Percentiles rank a stretch among this genome's conserved stretches.
phyloP scores from a whole-genome alignment of 2,329 filamentous ascomycete species.

The Orbilia quercus region DNA sequence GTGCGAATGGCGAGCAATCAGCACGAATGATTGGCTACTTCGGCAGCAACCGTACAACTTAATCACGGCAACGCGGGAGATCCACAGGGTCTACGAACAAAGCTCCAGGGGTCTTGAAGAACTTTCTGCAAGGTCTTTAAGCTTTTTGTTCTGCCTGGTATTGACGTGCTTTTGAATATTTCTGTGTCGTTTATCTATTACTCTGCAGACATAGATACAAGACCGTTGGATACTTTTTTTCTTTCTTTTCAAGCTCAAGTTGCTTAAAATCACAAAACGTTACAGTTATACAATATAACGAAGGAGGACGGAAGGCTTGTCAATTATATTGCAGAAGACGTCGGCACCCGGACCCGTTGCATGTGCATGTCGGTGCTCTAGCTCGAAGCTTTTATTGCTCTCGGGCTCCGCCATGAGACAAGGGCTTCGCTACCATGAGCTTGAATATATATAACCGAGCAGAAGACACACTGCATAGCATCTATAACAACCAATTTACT shows the following conservation, averaged over 20 bases:
- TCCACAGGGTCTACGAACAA: not conserved
- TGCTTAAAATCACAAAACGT: slow-evolving; percentile 2
- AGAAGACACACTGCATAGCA: slow-evolving; percentile 3
- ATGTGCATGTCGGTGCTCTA: too few species aligned
- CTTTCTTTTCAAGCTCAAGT: too few species aligned
- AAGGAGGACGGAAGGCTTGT: not conserved
- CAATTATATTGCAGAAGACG: not conserved
- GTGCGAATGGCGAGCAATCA: not conserved
- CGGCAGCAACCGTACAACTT: not conserved
- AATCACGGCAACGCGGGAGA: too few species aligned
- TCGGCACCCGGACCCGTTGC: not conserved
- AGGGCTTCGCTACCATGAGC: not conserved
- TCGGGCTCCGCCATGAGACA: not conserved
- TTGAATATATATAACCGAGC: too few species aligned
- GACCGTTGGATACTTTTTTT: too few species aligned
- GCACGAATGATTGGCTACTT: slow-evolving; percentile 3
- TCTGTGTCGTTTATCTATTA: too few species aligned
- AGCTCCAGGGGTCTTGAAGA: not conserved
- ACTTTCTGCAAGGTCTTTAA: not conserved
- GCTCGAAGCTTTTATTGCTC: too few species aligned
- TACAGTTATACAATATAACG: not conserved
- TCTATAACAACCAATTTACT: not conserved
- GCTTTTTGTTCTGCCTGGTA: not conserved
- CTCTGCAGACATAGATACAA: too few species aligned
- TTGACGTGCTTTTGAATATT: not conserved